Evolutionary conservation across 2,329 filamentous ascomycete genomes (phyloP).

Genomic region (Claviceps maximensis): DNA sequence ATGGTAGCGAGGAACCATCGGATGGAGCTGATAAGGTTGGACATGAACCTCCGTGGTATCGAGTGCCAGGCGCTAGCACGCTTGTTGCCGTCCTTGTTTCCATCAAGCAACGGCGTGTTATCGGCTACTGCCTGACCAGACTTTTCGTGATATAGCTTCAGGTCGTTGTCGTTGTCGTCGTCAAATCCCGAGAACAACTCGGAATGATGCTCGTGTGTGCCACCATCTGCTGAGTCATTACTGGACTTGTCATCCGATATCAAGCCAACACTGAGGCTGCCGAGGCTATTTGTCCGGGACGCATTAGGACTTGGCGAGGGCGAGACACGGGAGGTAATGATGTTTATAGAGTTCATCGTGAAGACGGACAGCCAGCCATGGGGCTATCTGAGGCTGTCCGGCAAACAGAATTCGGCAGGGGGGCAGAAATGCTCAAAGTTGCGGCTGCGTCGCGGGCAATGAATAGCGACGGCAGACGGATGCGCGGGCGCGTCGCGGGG

Average conservation of each 20-base stretch:
- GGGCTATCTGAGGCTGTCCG: slow-evolving; percentile 11
- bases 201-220: slow-evolving; percentile 21
- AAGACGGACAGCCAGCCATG: slow-evolving; percentile 41
- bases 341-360: slow-evolving; percentile 95
- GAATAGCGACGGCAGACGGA: not conserved
- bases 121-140: slow-evolving; percentile 32
- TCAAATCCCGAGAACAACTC: slow-evolving; percentile 24
- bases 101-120: slow-evolving; percentile 47
- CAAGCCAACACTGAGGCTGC: slow-evolving; percentile 35
- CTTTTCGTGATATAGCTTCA: slow-evolving; percentile 26
- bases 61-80: slow-evolving; percentile 37
- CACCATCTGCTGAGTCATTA: slow-evolving; percentile 20
- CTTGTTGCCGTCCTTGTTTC: slow-evolving; percentile 21
- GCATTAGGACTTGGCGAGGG: slow-evolving; percentile 42
- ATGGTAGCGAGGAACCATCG: slow-evolving; percentile 68
- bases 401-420: not conserved
- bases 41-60: slow-evolving; percentile 56
- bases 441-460: not conserved
- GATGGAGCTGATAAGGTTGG: slow-evolving; percentile 60
- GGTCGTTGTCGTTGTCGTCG: slow-evolving; percentile 23
- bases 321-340: slow-evolving; percentile 74
- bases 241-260: slow-evolving; percentile 26
- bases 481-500: slow-evolving; percentile 1
- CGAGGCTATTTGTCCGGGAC: slow-evolving; percentile 48
- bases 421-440: not conserved